A percentile compares a stretch with the other conserved stretches of the same genome.
phyloP scores from a whole-genome alignment of 140 eudicot genomes.

The Stevia rebaudiana region DNA sequence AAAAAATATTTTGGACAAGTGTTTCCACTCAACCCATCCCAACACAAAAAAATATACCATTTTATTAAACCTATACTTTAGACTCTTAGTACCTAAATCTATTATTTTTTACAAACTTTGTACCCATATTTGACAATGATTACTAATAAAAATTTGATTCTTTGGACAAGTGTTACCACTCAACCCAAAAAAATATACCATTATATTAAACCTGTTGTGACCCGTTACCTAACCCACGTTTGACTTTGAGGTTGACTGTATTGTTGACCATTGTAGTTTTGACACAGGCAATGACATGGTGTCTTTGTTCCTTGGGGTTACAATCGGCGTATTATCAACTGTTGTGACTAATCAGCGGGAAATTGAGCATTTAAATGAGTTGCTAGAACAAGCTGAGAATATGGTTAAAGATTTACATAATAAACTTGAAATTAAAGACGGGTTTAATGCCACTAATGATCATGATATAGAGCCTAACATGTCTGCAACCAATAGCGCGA shows the following conservation, averaged over 20 bases:
- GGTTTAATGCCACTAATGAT: constrained; percentile 40
- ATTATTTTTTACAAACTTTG: background rate
- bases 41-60: background rate
- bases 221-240: background rate
- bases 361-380: constrained; percentile 42
- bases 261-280: constrained; percentile 8
- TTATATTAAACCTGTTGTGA: background rate
- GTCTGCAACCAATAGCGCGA: constrained; percentile 11
- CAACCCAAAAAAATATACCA: background rate
- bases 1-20: background rate
- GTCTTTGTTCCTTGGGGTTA: constrained; percentile 51
- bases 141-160: background rate
- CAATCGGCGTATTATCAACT: constrained; percentile 46
- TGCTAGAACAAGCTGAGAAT: constrained; percentile 52
- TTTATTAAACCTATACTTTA: too few relatives aligned
- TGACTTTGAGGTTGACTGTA: background rate
- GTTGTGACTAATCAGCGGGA: constrained; percentile 34
- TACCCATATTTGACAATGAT: background rate
- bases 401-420: constrained; percentile 64
- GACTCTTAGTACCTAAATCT: too few relatives aligned
- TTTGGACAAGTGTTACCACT: background rate
- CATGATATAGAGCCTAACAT: constrained; percentile 20
- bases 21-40: background rate
- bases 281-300: constrained; percentile 28
- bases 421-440: constrained; percentile 62